Conservation (phyloP, 2,329 filamentous ascomycete genomes). For the Endothia cerciana region DNA sequence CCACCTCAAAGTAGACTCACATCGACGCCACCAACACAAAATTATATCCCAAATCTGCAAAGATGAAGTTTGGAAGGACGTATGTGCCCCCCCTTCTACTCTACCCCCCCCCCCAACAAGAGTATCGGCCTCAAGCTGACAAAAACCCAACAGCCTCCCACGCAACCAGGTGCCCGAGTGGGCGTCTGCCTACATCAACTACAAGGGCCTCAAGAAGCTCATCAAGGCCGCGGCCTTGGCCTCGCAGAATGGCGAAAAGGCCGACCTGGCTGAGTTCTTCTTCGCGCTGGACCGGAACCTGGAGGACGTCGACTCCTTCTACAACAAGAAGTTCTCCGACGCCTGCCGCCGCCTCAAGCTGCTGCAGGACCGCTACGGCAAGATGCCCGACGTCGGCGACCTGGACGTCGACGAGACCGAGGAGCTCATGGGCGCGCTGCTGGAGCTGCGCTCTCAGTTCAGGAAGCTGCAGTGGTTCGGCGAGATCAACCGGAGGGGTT, state of each 20-base stretch:
- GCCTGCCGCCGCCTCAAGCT: conserved; percentile 82
- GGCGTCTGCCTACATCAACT: conserved; percentile 84
- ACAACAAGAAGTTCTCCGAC: conserved; percentile 93
- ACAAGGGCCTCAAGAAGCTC: conserved; percentile 91
- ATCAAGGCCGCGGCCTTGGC: conserved; percentile 78
- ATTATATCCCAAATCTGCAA: not conserved
- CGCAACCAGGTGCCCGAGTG: conserved; percentile 87
- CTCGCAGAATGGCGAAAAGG: conserved; percentile 69
- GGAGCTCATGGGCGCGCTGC: conserved; percentile 85
- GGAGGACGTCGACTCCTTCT: conserved; percentile 94
- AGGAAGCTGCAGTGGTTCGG: conserved; percentile 97
- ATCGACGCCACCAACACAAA: conserved; percentile 1
- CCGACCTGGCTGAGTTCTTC: conserved; percentile 96
- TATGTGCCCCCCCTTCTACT: conserved; percentile 29
- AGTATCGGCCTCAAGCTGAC: not conserved
- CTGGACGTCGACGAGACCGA: conserved; percentile 89
- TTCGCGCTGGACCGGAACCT: conserved; percentile 95
- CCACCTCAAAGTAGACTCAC: not conserved
- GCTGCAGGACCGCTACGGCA: conserved; percentile 85
- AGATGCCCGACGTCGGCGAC: conserved; percentile 68
- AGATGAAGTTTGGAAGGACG: conserved; percentile 46
- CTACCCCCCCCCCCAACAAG: not conserved
- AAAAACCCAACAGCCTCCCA: conserved; percentile 51
- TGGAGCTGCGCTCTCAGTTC: conserved; percentile 85
- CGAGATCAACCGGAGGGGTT: conserved; percentile 92